These are phyloP conservation scores for Cyclotella atomus DNA, from an alignment of 108 stramenopile genomes.

Conservation along the genomic window DNA sequence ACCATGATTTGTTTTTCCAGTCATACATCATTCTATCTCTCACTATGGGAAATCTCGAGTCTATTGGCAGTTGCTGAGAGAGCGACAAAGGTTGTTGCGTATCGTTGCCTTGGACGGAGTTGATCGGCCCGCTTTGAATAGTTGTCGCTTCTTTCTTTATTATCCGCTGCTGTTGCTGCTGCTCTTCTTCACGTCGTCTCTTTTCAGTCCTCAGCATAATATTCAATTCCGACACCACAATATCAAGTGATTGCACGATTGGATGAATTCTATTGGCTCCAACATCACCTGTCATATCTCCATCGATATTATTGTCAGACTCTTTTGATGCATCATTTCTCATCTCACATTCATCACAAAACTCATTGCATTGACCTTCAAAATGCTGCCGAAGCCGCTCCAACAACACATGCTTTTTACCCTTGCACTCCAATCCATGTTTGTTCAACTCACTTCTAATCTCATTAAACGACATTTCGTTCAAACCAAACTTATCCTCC, in stretches of 20 bases:
- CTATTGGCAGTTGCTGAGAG: not conserved
- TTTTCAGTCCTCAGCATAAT: slow-evolving; percentile 16
- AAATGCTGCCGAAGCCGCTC: slow-evolving; percentile 4
- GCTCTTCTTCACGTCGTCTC: not conserved
- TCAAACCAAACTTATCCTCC: not conserved
- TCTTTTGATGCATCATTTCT: slow-evolving; percentile 1
- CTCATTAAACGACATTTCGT: not conserved
- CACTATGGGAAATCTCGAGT: not conserved
- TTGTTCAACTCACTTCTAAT: slow-evolving; percentile 7
- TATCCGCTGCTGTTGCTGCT: not conserved
- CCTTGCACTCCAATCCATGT: not conserved
- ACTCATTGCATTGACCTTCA: no score
- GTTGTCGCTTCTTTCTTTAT: not conserved
- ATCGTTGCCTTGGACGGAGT: not conserved
- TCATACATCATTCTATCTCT: slow-evolving; percentile 21
- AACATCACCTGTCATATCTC: not conserved
- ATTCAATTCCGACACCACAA: slow-evolving; percentile 23
- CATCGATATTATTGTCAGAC: no score
- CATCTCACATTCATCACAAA: not conserved
- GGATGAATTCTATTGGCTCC: slow-evolving; percentile 18
- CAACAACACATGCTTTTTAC: slow-evolving; percentile 5
- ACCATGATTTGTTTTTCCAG: slow-evolving; percentile 19
- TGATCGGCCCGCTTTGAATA: not conserved
- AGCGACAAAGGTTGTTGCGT: not conserved
- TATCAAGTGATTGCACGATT: slow-evolving; percentile 25